phyloP scores from a whole-genome alignment of 78 protist species.

The Dictyostelium capitatum region DNA sequence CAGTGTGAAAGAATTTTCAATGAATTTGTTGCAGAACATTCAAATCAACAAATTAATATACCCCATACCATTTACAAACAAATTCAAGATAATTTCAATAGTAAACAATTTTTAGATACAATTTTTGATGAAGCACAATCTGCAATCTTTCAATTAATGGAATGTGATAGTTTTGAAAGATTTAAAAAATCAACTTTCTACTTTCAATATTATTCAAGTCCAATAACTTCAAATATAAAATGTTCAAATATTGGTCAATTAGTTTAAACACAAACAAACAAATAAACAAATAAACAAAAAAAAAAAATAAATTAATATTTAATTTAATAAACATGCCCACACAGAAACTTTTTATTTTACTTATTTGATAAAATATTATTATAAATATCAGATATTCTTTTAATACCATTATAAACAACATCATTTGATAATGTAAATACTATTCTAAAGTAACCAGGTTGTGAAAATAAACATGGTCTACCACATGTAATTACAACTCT shows the following conservation, averaged over 20 bases:
- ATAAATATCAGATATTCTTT: conserved; percentile 28
- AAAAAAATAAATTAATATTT: no score
- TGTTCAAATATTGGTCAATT: neutral
- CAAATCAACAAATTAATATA: conserved; percentile 44
- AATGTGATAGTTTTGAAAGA: conserved; percentile 72
- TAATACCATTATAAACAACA: neutral
- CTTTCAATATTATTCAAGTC: conserved; percentile 3
- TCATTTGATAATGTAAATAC: conserved; percentile 7
- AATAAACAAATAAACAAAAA: no score
- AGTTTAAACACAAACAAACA: no score
- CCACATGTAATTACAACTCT: conserved; percentile 45
- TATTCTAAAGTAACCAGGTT: conserved; percentile 55
- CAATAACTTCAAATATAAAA: conserved; percentile 11
- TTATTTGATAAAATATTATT: neutral
- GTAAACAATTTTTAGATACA: neutral
- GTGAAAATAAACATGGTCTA: neutral
- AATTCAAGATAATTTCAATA: conserved; percentile 11
- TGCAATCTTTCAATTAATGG: conserved; percentile 51
- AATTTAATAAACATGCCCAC: no score
- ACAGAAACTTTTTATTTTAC: no score
- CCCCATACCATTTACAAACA: conserved; percentile 24
- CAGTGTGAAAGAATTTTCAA: conserved; percentile 18
- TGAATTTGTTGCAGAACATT: conserved; percentile 24
- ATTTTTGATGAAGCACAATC: conserved; percentile 62
- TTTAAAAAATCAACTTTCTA: conserved; percentile 38